Conservation (phyloP, 1,284 basidiomycete species). For the Ustilago nuda region DNA sequence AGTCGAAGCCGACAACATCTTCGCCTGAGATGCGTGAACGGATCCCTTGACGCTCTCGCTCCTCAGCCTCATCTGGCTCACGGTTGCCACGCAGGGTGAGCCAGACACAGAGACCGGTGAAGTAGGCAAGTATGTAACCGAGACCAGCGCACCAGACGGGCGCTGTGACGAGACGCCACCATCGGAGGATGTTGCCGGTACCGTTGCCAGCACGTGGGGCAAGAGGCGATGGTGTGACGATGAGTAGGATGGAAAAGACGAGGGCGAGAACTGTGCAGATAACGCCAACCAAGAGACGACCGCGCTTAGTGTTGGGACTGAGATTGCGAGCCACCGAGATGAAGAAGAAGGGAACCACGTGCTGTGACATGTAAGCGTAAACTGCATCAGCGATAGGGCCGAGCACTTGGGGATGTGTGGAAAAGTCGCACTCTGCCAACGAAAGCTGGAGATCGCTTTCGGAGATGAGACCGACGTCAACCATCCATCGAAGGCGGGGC, state of each 20-base stretch:
- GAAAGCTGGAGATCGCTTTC: slow-evolving; percentile 36
- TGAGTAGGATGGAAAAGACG: slow-evolving; percentile 47
- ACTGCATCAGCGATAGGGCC: slow-evolving; percentile 47
- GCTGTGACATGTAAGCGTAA: slow-evolving; percentile 49
- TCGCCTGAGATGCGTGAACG: slow-evolving; percentile 49
- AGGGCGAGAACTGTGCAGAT: slow-evolving; percentile 41
- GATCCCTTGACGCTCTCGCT: slow-evolving; percentile 46
- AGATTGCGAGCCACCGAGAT: slow-evolving; percentile 52
- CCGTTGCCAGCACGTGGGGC: slow-evolving; percentile 24
- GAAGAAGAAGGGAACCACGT: slow-evolving; percentile 57
- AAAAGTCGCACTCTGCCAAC: slow-evolving; percentile 38
- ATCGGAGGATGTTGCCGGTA: slow-evolving; percentile 35
- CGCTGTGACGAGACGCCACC: slow-evolving; percentile 50
- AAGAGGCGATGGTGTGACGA: slow-evolving; percentile 48
- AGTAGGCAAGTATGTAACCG: slow-evolving; percentile 56
- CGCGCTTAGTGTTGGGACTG: slow-evolving; percentile 46
- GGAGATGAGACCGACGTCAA: slow-evolving; percentile 54
- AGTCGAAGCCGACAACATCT: slow-evolving; percentile 35
- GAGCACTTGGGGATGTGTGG: slow-evolving; percentile 54
- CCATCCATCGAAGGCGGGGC: slow-evolving; percentile 55
- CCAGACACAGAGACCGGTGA: slow-evolving; percentile 61
- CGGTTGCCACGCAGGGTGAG: slow-evolving; percentile 57
- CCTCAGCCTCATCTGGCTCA: slow-evolving; percentile 53
- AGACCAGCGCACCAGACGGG: slow-evolving; percentile 59
- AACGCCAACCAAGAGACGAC: slow-evolving; percentile 51